Evolutionary conservation across 176 grass and related monocot genomes (phyloP).

Genomic region (Leersia perrieri): DNA sequence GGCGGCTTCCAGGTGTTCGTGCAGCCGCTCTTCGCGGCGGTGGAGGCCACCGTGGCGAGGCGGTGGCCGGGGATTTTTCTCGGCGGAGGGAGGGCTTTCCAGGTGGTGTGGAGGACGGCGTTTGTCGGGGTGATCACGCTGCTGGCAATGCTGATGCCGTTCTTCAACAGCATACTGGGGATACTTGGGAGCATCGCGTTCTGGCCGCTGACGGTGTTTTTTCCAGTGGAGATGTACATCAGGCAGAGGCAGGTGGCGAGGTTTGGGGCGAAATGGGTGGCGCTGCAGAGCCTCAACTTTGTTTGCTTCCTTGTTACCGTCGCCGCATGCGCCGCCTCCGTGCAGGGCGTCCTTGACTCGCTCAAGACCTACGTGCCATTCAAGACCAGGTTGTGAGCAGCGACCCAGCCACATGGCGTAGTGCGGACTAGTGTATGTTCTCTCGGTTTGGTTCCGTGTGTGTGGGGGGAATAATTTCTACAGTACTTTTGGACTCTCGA

Average conservation of each 20-base stretch:
- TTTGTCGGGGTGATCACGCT: conserved; percentile 65
- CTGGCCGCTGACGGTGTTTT: conserved; percentile 92
- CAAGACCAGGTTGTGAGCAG: conserved; percentile 42
- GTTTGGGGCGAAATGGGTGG: conserved; percentile 47
- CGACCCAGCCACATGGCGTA: no score
- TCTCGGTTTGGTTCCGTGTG: no score
- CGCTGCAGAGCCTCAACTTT: conserved; percentile 69
- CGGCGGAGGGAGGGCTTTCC: conserved; percentile 30
- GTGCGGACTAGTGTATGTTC: no score
- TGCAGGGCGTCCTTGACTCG: conserved; percentile 63
- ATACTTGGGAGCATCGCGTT: conserved; percentile 81
- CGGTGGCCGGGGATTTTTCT: conserved; percentile 17
- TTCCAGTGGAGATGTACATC: conserved; percentile 89
- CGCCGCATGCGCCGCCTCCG: conserved; percentile 55
- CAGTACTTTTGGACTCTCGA: no score
- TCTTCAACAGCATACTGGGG: conserved; percentile 84
- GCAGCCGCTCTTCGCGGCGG: conserved; percentile 69
- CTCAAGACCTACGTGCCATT: conserved; percentile 64
- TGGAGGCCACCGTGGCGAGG: conserved; percentile 39
- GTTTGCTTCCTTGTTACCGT: conserved; percentile 79
- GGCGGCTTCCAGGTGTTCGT: conserved; percentile 75
- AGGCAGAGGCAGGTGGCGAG: conserved; percentile 26
- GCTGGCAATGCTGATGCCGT: conserved; percentile 65
- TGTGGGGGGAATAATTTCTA: no score
- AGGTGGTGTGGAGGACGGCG: conserved; percentile 57